Percentiles rank a stretch among this genome's conserved stretches.
Conservation (phyloP, 2,329 filamentous ascomycete genomes). For the Verticillium tricorpus region DNA sequence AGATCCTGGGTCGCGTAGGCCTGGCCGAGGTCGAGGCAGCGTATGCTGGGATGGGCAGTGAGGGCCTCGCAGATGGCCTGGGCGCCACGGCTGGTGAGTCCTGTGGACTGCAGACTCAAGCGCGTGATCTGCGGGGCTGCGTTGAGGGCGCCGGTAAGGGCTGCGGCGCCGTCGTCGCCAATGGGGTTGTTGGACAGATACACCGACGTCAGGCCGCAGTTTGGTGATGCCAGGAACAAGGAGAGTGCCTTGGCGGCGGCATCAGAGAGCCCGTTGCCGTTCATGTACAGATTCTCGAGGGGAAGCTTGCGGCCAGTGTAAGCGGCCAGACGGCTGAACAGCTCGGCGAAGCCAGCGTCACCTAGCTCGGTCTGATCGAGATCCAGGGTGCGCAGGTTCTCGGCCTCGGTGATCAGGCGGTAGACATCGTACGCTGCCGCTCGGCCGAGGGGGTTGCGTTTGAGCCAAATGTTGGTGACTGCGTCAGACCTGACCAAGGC, state of each 20-base stretch:
- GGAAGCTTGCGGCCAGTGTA: constrained; percentile 21
- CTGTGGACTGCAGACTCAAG: constrained; percentile 37
- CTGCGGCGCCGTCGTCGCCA: constrained; percentile 24
- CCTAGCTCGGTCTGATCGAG: constrained; percentile 50
- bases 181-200: constrained; percentile 34
- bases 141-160: constrained; percentile 24
- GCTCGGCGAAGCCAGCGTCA: constrained; percentile 36
- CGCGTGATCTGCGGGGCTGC: constrained; percentile 27
- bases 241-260: constrained; percentile 24
- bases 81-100: constrained; percentile 33
- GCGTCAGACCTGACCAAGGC: constrained; percentile 36
- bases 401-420: constrained; percentile 36
- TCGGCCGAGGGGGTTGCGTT: constrained; percentile 45
- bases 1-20: constrained; percentile 42
- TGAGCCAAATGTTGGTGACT: constrained; percentile 48
- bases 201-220: constrained; percentile 27
- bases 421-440: constrained; percentile 33
- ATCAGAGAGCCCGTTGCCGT: constrained; percentile 28
- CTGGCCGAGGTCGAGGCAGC: constrained; percentile 38
- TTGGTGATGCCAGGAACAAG: constrained; percentile 25
- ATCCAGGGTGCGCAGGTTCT: constrained; percentile 43
- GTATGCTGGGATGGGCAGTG: constrained; percentile 26
- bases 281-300: constrained; percentile 31
- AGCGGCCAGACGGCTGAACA: constrained; percentile 34
- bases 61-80: constrained; percentile 31